These are phyloP conservation scores for Acacia confusa DNA, from an alignment of 306 rosid species.

Conservation along the genomic window DNA sequence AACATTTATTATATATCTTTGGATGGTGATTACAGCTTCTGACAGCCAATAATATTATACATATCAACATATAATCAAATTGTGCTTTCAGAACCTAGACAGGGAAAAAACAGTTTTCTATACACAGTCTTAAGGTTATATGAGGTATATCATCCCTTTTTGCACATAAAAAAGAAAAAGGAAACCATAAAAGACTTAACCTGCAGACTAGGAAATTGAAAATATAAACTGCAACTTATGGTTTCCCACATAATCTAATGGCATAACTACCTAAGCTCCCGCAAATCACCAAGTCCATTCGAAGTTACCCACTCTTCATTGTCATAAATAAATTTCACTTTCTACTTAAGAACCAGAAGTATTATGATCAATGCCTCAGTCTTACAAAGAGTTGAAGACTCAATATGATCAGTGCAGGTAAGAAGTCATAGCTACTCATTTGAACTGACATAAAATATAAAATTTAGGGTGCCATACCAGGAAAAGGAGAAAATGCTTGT, in stretches of 20 bases:
- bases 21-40: neutral
- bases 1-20: neutral
- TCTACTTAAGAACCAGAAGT: neutral
- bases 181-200: neutral
- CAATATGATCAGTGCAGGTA: conserved; percentile 20
- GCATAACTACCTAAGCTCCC: neutral
- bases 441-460: conserved; percentile 3
- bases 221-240: conserved; percentile 6
- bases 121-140: neutral
- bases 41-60: neutral
- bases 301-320: neutral
- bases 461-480: conserved; percentile 59
- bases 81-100: neutral
- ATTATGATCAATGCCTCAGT: neutral
- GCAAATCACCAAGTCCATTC: neutral
- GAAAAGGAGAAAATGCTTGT: conserved; percentile 92
- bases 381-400: neutral
- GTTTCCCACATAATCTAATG: conserved; percentile 8
- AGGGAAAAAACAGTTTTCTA: neutral
- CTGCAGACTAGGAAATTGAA: conserved; percentile 3
- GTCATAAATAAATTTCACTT: conserved; percentile 24
- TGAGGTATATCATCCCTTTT: neutral
- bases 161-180: neutral
- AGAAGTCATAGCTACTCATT: conserved; percentile 1
- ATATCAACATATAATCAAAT: neutral